Conservation (phyloP, 345 rosid species). For the Citrus maxima region DNA sequence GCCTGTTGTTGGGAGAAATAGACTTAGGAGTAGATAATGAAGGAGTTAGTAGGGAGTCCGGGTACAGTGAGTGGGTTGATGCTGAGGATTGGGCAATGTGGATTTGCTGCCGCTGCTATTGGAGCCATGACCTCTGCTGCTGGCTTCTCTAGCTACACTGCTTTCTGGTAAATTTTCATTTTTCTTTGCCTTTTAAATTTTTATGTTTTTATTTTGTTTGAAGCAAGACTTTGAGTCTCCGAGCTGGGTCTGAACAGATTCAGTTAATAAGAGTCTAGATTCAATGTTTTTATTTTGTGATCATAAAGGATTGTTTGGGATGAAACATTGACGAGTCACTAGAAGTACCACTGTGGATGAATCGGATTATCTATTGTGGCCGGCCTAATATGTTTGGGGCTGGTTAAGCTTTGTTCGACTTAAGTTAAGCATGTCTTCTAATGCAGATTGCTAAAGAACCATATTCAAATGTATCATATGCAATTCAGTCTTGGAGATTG, state of each 20-base stretch:
- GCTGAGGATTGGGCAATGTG: conserved; percentile 70
- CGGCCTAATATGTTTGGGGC: background rate
- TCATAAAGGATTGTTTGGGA: background rate
- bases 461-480: background rate
- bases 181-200: background rate
- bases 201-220: background rate
- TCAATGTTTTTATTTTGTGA: background rate
- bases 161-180: conserved; percentile 57
- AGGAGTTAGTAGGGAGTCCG: conserved; percentile 78
- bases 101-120: conserved; percentile 73
- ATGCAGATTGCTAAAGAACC: background rate
- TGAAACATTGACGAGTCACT: background rate
- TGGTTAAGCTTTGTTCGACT: background rate
- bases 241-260: background rate
- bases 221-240: background rate
- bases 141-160: conserved; percentile 64
- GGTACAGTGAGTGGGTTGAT: conserved; percentile 72
- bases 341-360: background rate
- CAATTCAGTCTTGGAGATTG: background rate
- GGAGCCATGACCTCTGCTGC: conserved; percentile 62
- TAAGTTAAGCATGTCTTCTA: background rate
- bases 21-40: conserved; percentile 35
- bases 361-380: background rate
- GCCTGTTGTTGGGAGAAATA: background rate
- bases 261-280: background rate